Conservation (phyloP, 73 alveolate species). For the Tetrahymena borealis region DNA sequence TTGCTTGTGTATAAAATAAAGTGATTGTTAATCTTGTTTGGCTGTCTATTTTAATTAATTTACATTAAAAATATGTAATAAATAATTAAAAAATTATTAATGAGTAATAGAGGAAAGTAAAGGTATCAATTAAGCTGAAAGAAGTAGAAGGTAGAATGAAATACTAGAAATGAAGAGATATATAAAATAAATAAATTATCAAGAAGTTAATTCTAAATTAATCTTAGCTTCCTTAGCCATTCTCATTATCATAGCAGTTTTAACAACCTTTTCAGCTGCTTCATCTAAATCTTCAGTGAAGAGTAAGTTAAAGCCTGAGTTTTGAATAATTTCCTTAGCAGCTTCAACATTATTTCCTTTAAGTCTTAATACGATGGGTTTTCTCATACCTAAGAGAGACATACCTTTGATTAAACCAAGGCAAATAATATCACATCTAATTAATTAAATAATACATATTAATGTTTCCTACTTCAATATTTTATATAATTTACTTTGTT, state of each 20-base stretch:
- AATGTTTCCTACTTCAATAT: background rate
- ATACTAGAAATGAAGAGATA: background rate
- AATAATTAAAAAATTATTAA: too few relatives aligned
- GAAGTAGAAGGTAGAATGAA: too few relatives aligned
- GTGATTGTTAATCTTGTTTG: too few relatives aligned
- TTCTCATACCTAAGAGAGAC: conserved; percentile 38
- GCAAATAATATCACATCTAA: conserved; percentile 58
- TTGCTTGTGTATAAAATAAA: too few relatives aligned
- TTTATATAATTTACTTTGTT: conserved; percentile 27
- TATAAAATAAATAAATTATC: background rate
- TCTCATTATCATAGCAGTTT: conserved; percentile 47
- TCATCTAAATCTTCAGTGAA: conserved; percentile 72
- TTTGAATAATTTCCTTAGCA: conserved; percentile 58
- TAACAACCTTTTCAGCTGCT: conserved; percentile 70
- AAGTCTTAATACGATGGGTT: conserved; percentile 69
- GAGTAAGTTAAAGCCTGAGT: conserved; percentile 59
- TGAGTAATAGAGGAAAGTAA: too few relatives aligned
- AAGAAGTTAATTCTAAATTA: conserved; percentile 37
- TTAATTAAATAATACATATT: background rate
- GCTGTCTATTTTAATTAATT: too few relatives aligned
- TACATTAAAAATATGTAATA: too few relatives aligned
- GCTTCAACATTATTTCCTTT: conserved; percentile 68
- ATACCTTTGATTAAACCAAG: conserved; percentile 52
- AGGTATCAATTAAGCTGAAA: too few relatives aligned
- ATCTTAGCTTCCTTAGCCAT: conserved; percentile 36